phyloP scores from a whole-genome alignment of 1,284 basidiomycete species.

The Phellopilus nigrolimitatus region DNA sequence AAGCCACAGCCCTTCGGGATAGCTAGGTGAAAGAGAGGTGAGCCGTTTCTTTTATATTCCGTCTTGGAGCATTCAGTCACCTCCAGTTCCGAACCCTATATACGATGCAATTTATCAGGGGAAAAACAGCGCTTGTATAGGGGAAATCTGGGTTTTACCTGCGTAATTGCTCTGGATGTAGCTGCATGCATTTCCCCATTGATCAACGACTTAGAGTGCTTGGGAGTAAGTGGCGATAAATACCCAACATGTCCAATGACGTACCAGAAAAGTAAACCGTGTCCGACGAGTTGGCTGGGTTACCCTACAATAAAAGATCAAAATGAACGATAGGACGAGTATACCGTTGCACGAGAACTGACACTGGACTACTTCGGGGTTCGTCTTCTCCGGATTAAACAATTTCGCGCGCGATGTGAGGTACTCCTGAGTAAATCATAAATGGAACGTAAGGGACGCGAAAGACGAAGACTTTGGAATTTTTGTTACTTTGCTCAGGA shows the following conservation, averaged over 20 bases:
- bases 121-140: not conserved
- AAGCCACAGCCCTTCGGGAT: constrained; percentile 93
- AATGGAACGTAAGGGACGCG: too few relatives aligned
- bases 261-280: constrained; percentile 89
- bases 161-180: constrained; percentile 93
- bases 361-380: constrained; percentile 67
- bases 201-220: constrained; percentile 70
- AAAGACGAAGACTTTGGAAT: too few relatives aligned
- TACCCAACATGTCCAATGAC: constrained; percentile 20
- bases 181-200: constrained; percentile 91
- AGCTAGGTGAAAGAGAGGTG: constrained; percentile 49
- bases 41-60: constrained; percentile 1
- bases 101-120: not conserved
- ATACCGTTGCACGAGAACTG: too few relatives aligned
- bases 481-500: constrained; percentile 82
- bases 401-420: constrained; percentile 74
- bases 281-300: constrained; percentile 78
- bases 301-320: too few relatives aligned
- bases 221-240: not conserved
- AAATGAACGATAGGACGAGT: too few relatives aligned
- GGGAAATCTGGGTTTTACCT: constrained; percentile 42
- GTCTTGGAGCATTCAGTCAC: constrained; percentile 26
- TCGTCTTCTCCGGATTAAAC: constrained; percentile 67
- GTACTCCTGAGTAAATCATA: constrained; percentile 65
- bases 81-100: constrained; percentile 72